Base-by-base conservation (phyloP, 148 eudicot species). In the Polygonum maritimum region DNA sequence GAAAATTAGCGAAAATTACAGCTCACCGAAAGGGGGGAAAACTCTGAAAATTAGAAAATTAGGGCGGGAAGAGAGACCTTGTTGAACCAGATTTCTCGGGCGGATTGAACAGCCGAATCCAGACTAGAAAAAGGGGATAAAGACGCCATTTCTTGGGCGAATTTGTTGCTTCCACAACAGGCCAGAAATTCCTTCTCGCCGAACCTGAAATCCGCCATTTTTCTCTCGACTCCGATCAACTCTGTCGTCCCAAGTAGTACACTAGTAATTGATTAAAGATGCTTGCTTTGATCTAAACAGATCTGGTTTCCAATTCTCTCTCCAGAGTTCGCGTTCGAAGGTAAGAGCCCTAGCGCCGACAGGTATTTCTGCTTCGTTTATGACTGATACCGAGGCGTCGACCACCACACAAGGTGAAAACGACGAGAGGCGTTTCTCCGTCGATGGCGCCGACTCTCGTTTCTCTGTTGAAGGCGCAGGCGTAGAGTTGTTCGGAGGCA, bases 31-130 rank as follows among this genome's bases (percentile, higher is more conserved):
- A 22, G n/a, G 51, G 33, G 74, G 36, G 11, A 45, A 40, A 71
- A 0, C 18, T 16, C 12, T 8, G 18, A 45, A 47, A 31, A 74
- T 14, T 2, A 31, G 77, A 67, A 49, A 38, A 55, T 44, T 57
- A 67, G 71, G 72, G 31, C 76, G 55, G 76, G 74, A 36, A 39
- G 4, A 40, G 22, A 45, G 60, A 89, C 96, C 88, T 91, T 87
- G 86, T 89, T 93, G 82, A 93, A 88, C 96, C 98, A 93, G 79
- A 89, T 88, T 60, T 91, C 85, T 62, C 72, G 84, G 62, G 98
- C 98, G 45, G 88, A 80, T 54, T 69, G 54, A 77, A 93, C 71
- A 52, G 91, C 91, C 75, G 85, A 47, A 6, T 87, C 55, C 58
- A 69, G 83, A 78, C 39, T 57, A 60, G 87, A 33, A 78, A 91